phyloP scores from a whole-genome alignment of 805 yeast species.

The Schwanniomyces polymorphus region DNA sequence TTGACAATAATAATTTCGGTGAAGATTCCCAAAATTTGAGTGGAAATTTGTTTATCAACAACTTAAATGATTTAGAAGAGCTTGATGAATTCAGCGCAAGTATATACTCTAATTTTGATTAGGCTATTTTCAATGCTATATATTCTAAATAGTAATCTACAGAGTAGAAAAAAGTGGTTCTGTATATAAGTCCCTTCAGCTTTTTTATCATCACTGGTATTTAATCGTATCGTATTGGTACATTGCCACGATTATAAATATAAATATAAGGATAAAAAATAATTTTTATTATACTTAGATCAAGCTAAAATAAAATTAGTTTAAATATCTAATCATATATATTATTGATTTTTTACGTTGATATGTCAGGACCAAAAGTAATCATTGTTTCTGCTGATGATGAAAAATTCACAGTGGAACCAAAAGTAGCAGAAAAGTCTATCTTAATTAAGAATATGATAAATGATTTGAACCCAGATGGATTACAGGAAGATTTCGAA shows the following conservation, averaged over 20 bases:
- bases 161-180: background rate
- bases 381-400: slow-evolving; percentile 77
- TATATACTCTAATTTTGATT: slow-evolving; percentile 77
- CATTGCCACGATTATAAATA: background rate
- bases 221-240: background rate
- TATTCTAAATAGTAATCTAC: background rate
- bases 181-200: background rate
- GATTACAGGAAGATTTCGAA: slow-evolving; percentile 68
- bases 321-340: background rate
- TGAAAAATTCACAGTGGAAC: slow-evolving; percentile 73
- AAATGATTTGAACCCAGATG: slow-evolving; percentile 62
- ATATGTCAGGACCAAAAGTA: slow-evolving; percentile 37
- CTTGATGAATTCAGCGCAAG: slow-evolving; percentile 88
- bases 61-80: slow-evolving; percentile 47
- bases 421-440: slow-evolving; percentile 84
- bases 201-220: background rate
- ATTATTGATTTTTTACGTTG: background rate
- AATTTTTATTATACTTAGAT: background rate
- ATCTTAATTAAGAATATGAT: slow-evolving; percentile 83
- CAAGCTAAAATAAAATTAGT: background rate
- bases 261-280: background rate
- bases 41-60: slow-evolving; percentile 40
- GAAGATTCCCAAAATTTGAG: slow-evolving; percentile 17
- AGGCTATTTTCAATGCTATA: slow-evolving; percentile 2
- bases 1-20: slow-evolving; percentile 38